These are phyloP conservation scores for Botrytis elliptica DNA, from an alignment of 2,329 filamentous ascomycete species.

Conservation along the genomic window DNA sequence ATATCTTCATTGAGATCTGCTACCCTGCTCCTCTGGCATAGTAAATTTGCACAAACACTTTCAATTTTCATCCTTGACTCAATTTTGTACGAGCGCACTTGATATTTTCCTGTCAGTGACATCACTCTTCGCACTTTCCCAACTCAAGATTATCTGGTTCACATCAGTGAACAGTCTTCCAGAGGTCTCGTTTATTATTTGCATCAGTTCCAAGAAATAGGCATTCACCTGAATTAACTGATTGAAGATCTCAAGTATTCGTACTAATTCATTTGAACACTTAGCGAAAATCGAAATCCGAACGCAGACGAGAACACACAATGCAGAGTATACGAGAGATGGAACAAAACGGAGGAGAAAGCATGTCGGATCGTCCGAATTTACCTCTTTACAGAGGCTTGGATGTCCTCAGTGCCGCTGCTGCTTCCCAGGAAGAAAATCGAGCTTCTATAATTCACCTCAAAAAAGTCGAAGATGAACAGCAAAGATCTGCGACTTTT, in stretches of 20 bases:
- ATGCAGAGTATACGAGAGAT: not conserved
- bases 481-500: not conserved
- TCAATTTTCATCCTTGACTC: not conserved
- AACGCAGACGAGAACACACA: not conserved
- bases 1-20: not conserved
- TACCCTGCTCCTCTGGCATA: rapidly evolving
- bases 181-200: not conserved
- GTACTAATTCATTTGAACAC: not conserved
- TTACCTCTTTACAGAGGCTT: not conserved
- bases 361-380: not conserved
- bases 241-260: not conserved
- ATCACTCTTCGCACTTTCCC: not conserved
- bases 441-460: not conserved
- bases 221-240: not conserved
- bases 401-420: not conserved
- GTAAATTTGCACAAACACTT: not conserved
- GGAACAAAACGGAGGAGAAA: not conserved
- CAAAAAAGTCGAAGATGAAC: not conserved
- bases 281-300: not conserved
- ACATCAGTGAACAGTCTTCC: not conserved
- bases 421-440: not conserved
- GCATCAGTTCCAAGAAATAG: not conserved
- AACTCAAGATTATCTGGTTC: not conserved
- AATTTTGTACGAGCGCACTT: not conserved
- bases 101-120: too few relatives aligned